Evolutionary conservation across 2,329 filamentous ascomycete genomes (phyloP), one percentile per base, ranked within the genome.

Genomic region (Thermothelomyces thermophilus): DNA sequence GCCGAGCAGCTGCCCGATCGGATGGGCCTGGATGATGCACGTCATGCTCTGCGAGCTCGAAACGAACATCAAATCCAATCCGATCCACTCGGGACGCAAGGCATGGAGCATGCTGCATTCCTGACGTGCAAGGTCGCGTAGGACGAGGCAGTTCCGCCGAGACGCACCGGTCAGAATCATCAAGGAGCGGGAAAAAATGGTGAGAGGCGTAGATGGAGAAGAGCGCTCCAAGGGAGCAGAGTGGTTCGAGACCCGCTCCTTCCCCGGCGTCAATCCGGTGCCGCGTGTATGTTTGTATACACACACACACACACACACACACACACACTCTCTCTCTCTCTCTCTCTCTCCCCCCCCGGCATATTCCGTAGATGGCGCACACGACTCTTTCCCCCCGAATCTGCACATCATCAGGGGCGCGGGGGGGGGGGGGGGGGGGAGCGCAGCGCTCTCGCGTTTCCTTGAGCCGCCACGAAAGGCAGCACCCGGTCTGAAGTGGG

Each of bases 181-280:
- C 8, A 22, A 33, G 20, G 28, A 26, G 30, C 19, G 13, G 35
- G 11, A n/a, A 22, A 35, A 33, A 26, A 26, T 9, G n/a, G n/a
- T n/a, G n/a, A n/a, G n/a, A n/a, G n/a, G n/a, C n/a, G n/a, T n/a
- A n/a, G n/a, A n/a, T n/a, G 9, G 24, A 26, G 24, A 26, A 26
- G 9, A 9, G 5, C 24, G 24, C 5, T 46, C 49, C 52, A 54
- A 52, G 46, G n/a, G 45, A 41, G 48, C 24, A 6, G 19, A n/a
- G 10, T 6, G 16, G 37, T 31, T 28, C 14, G 19, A 16, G n/a
- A 28, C n/a, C 19, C 16, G n/a, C n/a, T n/a, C n/a, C 20, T 22
- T 16, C 19, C 14, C 28, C 44, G 44, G 44, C 44, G 28, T 40
- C 44, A 31, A 39, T 46, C 46, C 47, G 35, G 35, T 36, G 19